These are phyloP conservation scores for Nelumbo lutea DNA, from an alignment of 164 flowering plant genomes.

Conservation along the genomic window DNA sequence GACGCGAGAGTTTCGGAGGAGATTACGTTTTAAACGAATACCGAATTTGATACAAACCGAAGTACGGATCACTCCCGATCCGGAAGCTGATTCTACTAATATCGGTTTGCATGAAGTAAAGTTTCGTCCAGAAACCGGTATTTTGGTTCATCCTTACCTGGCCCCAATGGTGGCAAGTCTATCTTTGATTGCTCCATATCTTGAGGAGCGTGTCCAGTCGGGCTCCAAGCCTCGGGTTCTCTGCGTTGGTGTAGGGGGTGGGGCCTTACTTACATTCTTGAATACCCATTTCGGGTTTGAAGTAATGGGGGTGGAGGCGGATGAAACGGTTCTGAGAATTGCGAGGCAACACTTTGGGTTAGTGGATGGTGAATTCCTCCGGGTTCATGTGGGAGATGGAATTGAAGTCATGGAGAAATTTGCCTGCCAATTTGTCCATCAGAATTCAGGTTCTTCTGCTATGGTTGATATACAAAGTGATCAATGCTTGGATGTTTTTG, in stretches of 20 bases:
- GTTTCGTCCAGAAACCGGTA: conserved; percentile 38
- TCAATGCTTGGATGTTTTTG: not conserved
- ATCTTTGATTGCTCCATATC: conserved; percentile 31
- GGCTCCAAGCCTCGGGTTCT: conserved; percentile 55
- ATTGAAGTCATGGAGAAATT: conserved; percentile 38
- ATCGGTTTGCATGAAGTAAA: conserved; percentile 18
- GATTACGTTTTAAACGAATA: conserved; percentile 87
- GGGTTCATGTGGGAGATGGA: conserved; percentile 57
- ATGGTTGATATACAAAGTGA: conserved; percentile 1
- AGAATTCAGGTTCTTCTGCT: conserved; percentile 6
- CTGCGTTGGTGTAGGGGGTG: conserved; percentile 91
- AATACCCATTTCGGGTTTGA: conserved; percentile 44
- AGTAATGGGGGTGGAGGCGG: conserved; percentile 74
- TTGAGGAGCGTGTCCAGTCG: conserved; percentile 29
- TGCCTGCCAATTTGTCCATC: conserved; percentile 6
- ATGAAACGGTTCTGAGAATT: conserved; percentile 53
- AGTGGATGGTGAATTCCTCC: conserved; percentile 31
- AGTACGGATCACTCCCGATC: conserved; percentile 37
- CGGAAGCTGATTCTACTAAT: not conserved
- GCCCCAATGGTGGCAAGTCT: conserved; percentile 80
- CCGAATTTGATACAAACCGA: conserved; percentile 85
- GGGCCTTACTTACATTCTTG: conserved; percentile 66
- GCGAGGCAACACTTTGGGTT: conserved; percentile 65
- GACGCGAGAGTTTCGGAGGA: conserved; percentile 57
- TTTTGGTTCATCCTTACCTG: conserved; percentile 74